Evolutionary conservation across 2,329 filamentous ascomycete genomes (phyloP), one percentile per base, ranked within the genome.

Genomic region (Pseudocercospora vitis): DNA sequence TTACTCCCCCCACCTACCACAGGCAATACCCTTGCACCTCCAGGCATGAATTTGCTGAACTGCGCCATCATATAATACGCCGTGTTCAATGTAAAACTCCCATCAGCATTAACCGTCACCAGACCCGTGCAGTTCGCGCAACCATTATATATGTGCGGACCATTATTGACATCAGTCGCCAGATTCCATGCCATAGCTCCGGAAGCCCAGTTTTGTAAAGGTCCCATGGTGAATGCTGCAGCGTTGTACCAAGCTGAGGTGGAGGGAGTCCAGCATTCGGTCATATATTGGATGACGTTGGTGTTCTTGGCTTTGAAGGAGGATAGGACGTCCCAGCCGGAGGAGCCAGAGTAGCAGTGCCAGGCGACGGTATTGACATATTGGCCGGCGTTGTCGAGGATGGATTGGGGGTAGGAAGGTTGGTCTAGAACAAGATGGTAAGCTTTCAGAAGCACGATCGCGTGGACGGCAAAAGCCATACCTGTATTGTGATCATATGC

Each of bases 61-160:
- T 62, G 59, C 23, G 59, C 55, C 55, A 62, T 60, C 45, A 60
- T 50, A 11, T 62, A 60, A 23, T 62, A 62, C 11, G 58, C 59
- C 18, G 52, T 55, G 4, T 58, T 60, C 11, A 62, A 47, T 3
- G 51, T 56, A 16, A 57, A 62, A 0, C 31, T 49, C 4, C 49
- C 50, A 46, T 54, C 55, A 8, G 48, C 47, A 19, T 53, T 60
- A 19, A 59, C 52, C 2, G 55, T 60, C 8, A 62, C 53, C 3
- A 62, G 49, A 9, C 59, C 59, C 1, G 44, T 52, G 23, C 59
- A 62, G 7, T 48, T 31, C 6, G 46, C 12, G 35, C 59, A 62
- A 14, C 55, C 57, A 16, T 50, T 52, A 23, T 39, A 40, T 4
- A 62, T 45, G 28, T 62, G 49, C 5, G 57, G 59, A n/a, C 57